These are phyloP conservation scores for Chytriomyces sp. DNA, from an alignment of 192 early-diverging fungal genomes.

Conservation along the genomic window DNA sequence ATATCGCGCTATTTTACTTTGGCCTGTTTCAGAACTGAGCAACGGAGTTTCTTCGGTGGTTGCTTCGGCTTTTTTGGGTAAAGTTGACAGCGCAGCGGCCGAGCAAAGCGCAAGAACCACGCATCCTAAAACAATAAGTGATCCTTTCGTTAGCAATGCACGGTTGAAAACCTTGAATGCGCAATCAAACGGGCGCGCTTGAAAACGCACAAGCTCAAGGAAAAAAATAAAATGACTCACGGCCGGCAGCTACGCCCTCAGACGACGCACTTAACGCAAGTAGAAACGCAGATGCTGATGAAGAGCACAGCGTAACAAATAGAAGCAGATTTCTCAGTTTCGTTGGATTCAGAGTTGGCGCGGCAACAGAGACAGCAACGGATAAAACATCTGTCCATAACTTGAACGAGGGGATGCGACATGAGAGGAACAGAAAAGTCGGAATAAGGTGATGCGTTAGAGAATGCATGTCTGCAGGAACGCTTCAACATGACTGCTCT, in stretches of 20 bases:
- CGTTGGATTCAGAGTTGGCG: not conserved
- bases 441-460: not conserved
- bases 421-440: not conserved
- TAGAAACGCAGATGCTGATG: not conserved
- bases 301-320: not conserved
- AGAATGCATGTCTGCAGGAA: not conserved
- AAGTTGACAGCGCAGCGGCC: not conserved
- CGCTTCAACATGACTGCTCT: not conserved
- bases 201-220: not conserved
- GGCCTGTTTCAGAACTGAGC: too few relatives aligned
- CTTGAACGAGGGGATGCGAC: not conserved
- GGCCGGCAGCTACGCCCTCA: conserved; percentile 11
- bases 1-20: too few relatives aligned
- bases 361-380: not conserved
- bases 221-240: conserved; percentile 10
- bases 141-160: too few relatives aligned
- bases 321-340: not conserved
- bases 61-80: not conserved
- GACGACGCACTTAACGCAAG: not conserved
- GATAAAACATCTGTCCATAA: conserved; percentile 12
- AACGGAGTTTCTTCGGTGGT: too few relatives aligned
- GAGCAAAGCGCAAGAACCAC: not conserved
- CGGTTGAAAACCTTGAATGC: not conserved
- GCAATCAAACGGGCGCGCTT: too few relatives aligned
- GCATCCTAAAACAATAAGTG: not conserved